phyloP scores from a whole-genome alignment of 305 asterid species.

The Rubia occidens region DNA sequence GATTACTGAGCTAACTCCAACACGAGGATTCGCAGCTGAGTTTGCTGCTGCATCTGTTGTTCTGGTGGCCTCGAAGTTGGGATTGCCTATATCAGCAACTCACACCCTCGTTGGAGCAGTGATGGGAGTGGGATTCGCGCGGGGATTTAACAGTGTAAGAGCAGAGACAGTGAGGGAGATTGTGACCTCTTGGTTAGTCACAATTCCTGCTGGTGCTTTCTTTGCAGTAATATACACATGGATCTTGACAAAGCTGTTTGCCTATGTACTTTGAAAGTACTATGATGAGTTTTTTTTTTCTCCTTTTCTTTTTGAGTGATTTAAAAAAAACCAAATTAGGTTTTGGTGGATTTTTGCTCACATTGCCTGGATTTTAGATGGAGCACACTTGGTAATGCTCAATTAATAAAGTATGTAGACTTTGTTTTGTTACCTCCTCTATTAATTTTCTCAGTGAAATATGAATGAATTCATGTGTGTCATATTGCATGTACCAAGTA shows the following conservation, averaged over 20 bases:
- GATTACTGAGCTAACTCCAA: constrained; percentile 83
- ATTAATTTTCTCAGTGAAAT: background rate
- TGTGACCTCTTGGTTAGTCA: constrained; percentile 78
- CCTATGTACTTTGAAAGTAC: constrained; percentile 27
- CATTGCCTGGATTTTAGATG: constrained; percentile 7
- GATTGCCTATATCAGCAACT: constrained; percentile 85
- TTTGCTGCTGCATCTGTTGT: constrained; percentile 94
- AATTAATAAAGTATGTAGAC: background rate
- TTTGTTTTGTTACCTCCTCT: background rate
- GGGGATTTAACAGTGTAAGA: constrained; percentile 80
- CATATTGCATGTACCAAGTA: background rate
- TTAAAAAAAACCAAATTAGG: constrained; percentile 7
- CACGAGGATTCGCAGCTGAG: constrained; percentile 91
- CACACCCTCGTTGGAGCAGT: constrained; percentile 94
- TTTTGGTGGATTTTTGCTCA: constrained; percentile 10
- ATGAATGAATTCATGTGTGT: background rate
- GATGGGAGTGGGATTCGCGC: constrained; percentile 91
- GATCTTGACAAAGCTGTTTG: constrained; percentile 62
- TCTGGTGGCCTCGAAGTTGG: constrained; percentile 70
- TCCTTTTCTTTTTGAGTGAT: constrained; percentile 11
- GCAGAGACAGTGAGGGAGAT: constrained; percentile 91
- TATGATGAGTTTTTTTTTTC: constrained; percentile 9
- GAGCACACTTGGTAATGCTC: background rate
- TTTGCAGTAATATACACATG: constrained; percentile 73
- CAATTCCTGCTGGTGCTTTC: constrained; percentile 73